A percentile compares a stretch with the other conserved stretches of the same genome.
Evolutionary conservation across 2,329 filamentous ascomycete species (phyloP).

Genomic region (Fusarium aywerte): DNA sequence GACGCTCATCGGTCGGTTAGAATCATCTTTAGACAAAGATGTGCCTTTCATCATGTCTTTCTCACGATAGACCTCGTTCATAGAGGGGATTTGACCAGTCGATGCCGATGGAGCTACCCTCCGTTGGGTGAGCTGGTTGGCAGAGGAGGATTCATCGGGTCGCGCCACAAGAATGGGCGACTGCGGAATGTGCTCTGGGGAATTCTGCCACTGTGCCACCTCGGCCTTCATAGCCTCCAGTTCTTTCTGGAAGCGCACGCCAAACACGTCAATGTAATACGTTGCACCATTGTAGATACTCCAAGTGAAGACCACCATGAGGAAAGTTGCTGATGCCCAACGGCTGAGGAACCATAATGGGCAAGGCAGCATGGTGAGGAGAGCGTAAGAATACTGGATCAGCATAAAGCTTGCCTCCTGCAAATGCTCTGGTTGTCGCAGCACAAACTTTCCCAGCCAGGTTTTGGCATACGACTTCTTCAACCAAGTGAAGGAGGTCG

Average conservation of each 20-base stretch:
- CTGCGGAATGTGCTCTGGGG: constrained; percentile 58
- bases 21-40: constrained; percentile 31
- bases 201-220: constrained; percentile 86
- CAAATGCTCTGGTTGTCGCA: constrained; percentile 76
- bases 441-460: constrained; percentile 87
- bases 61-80: constrained; percentile 33
- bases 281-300: constrained; percentile 97
- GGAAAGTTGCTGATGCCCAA: constrained; percentile 80
- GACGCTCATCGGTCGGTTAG: constrained; percentile 50
- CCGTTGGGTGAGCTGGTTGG: constrained; percentile 21
- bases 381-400: constrained; percentile 92
- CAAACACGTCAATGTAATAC: constrained; percentile 98
- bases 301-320: constrained; percentile 88
- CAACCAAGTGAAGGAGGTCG: constrained; percentile 97
- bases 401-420: constrained; percentile 95
- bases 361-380: constrained; percentile 93
- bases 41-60: constrained; percentile 30
- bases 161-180: constrained; percentile 51
- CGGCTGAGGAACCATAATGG: constrained; percentile 94
- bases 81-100: constrained; percentile 28
- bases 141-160: constrained; percentile 33
- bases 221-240: constrained; percentile 89
- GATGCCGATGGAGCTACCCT: constrained; percentile 30
- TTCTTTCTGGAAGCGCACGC: constrained; percentile 96
- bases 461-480: constrained; percentile 89